Evolutionary conservation across 164 flowering plant species (phyloP).

Genomic region (Taxillus chinensis): DNA sequence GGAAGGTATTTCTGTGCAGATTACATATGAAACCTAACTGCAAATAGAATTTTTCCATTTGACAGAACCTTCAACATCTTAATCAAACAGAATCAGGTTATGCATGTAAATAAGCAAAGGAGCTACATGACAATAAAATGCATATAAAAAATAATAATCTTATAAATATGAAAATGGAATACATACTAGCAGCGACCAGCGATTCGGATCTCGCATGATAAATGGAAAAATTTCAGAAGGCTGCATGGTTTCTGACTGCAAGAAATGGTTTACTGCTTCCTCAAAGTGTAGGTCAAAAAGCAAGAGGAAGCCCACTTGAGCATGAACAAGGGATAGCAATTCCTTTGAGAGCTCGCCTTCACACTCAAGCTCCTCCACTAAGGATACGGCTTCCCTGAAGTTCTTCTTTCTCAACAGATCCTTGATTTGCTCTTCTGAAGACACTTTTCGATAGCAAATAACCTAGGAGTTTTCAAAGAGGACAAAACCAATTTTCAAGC

Average conservation of each 20-base stretch:
- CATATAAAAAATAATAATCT: too few relatives aligned
- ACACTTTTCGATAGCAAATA: constrained; percentile 56
- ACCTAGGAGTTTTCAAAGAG: constrained; percentile 26
- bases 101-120: too few relatives aligned
- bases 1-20: too few relatives aligned
- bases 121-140: too few relatives aligned
- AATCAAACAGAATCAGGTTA: too few relatives aligned
- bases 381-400: constrained; percentile 70
- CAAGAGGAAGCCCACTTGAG: constrained; percentile 94
- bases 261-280: constrained; percentile 89
- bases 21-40: too few relatives aligned
- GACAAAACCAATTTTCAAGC: background rate
- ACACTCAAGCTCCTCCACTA: constrained; percentile 77
- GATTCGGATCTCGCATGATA: constrained; percentile 91
- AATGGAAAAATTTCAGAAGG: constrained; percentile 98
- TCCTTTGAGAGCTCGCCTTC: constrained; percentile 88
- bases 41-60: too few relatives aligned
- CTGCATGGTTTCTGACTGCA: constrained; percentile 84
- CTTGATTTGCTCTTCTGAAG: constrained; percentile 86
- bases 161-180: background rate
- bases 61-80: too few relatives aligned
- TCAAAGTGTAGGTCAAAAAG: constrained; percentile 93
- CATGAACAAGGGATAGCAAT: constrained; percentile 85
- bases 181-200: constrained; percentile 89
- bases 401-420: constrained; percentile 75